Base-by-base conservation (phyloP, 1,139 yeast species). In the Torulaspora globosa region DNA sequence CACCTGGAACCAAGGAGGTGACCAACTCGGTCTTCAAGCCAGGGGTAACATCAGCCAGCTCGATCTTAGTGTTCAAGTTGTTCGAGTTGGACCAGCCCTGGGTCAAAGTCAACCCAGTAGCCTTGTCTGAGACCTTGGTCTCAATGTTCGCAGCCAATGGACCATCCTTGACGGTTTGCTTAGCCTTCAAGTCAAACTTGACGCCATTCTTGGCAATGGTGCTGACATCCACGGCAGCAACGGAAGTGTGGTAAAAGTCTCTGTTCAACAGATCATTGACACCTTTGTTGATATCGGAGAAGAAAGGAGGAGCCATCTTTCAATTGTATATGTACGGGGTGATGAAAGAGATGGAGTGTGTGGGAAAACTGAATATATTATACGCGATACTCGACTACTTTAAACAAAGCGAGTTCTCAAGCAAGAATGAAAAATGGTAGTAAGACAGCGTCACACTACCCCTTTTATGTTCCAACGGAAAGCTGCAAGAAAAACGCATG, bases 61-160 rank as follows among this genome's bases (percentile, higher is more conserved):
- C 97, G 62, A 92, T 79, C 80, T 88, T 90, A 74, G 97, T 87
- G 77, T 82, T 85, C 68, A 92, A 76, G 57, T 85, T 79, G 72
- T 92, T 92, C 70, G 95, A 84, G 62, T 95, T 87, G 76, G 89
- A 84, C 97, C 97, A 90, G 66, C 96, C 96, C 76, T 92, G 97
- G 60, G 96, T 88, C 67, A 92, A 75, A 58, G 97, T 82, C 67
- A 92, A 77, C 56, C 97, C 97, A 56, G 95, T 78, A 55, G 90
- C 79, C 79, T 89, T 89, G 80, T 94, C 98, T 55, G 86, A 74
- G 78, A 84, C 87, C 77, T 87, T 88, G 63, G 95, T 87, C 73
- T 92, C 97, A 52, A 92, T 75, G 65, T 86, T 81, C 61, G 96
- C 96, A 56, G 90, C 82, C 63, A 94, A 81, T 62, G 92, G 75